Base-by-base conservation (phyloP, 2,329 filamentous ascomycete species). In the Grosmannia penicillata region DNA sequence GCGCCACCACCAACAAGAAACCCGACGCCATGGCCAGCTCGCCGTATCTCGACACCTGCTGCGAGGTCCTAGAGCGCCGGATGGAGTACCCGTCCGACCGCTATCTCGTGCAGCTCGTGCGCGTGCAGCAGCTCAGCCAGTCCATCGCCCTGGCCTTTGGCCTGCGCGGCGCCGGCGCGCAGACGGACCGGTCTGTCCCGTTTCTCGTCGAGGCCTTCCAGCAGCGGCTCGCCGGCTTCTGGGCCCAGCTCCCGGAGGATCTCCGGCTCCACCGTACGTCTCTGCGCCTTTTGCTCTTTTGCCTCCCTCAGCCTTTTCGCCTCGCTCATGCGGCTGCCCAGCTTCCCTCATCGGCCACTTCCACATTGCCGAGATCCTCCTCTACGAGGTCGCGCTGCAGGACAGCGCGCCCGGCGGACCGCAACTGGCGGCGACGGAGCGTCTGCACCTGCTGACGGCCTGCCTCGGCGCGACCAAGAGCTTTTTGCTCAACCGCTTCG, bases 21-120 rank as follows among this genome's bases (percentile, higher is more conserved):
- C 58, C 60, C 0, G 66, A 70, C 45, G 56, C 59, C 1, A 56
- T 70, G 35, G 65, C 68, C 61, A 61, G 60, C 45, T 62, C 62
- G 0, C 49, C 55, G 1, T 59, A 62, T 27, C 49, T 69, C 0
- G 60, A 66, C 15, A 52, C 48, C 1, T 68, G 61, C 49, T 63
- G 59, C 49, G 53, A 48, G 9, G 53, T 60, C 9, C 54, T 71
- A 8, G 58, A 62, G 37, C 49, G 51, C n/a, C 54, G 53, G 13
- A 59, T 55, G 46, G 62, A 67, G 40, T 56, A 56, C 29, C 55
- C 60, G 0, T 61, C 59, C 1, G 67, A 71, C 36, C 51, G 57
- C 31, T 56, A 63, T 6, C 51, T 68, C 6, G 54, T 66, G 10
- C 55, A 62, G 39, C 56, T 71, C 4, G 58, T 68, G 43, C 58